Percentiles rank a stretch among this genome's conserved stretches.
Conservation (phyloP, 129 eudicot genomes). For the Flaveria sonorensis region DNA sequence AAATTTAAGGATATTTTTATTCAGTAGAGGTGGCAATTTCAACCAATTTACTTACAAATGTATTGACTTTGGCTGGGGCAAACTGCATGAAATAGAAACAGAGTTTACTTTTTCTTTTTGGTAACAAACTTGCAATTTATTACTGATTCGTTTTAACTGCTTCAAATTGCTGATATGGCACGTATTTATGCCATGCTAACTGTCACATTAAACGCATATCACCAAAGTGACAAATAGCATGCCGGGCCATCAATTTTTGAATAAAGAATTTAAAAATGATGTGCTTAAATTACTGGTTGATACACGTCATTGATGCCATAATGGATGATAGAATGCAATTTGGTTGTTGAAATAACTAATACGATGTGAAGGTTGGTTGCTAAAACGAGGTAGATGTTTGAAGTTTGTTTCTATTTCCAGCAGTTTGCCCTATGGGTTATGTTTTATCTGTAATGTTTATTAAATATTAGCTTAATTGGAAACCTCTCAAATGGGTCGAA, state of each 20-base stretch:
- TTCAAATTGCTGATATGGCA: no score
- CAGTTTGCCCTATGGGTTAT: not conserved
- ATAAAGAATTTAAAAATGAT: not conserved
- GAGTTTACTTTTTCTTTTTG: not conserved
- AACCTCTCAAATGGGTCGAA: not conserved
- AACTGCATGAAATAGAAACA: not conserved
- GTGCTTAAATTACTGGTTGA: not conserved
- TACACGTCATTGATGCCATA: not conserved
- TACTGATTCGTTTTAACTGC: no score
- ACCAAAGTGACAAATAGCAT: not conserved
- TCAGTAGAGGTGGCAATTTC: not conserved
- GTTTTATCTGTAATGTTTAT: not conserved
- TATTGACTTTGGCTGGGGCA: not conserved
- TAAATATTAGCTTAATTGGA: not conserved
- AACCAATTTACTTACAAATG: not conserved
- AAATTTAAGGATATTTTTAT: not conserved
- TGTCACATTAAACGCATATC: not conserved
- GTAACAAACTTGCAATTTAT: not conserved
- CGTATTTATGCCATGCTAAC: no score
- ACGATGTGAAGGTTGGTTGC: not conserved
- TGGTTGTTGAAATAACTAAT: not conserved
- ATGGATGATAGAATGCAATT: no score
- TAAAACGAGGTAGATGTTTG: not conserved
- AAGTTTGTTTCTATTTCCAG: not conserved
- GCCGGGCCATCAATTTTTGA: not conserved